Evolutionary conservation across 1,284 basidiomycete species (phyloP), one percentile per base, ranked within the genome.

Genomic region (Ganoderma leucocontextum): DNA sequence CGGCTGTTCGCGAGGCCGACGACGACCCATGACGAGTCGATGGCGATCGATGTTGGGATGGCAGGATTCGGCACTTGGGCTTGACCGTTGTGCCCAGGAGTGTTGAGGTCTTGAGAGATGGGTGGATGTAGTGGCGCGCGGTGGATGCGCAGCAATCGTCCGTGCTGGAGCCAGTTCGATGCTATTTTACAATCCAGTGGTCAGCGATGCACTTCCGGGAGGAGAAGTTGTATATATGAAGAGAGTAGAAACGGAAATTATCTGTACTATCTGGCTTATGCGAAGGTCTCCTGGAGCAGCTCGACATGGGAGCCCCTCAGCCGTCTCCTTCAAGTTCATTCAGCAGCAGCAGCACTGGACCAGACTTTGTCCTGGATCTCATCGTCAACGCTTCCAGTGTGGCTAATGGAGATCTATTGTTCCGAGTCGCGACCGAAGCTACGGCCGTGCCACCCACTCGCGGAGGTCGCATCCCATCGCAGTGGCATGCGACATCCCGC

Each of bases 1-100:
- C 91, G 91, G 73, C 89, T 88, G 78, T 94, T 97, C 15, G 95
- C 94, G 78, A 98, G 92, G 1, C 95, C 97, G 33, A 97, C 92
- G 52, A 97, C 91, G 75, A 99, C 90, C 87, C 92, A 95, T 64
- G 94, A 89, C 33, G 86, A 82, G 80, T 98, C 94, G 69, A 98
- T 86, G 0, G 95, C 94, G 29, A 98, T 85, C 3, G 93, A 95
- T 0, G 97, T 95, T 88, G 47, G 89, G 79, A 70, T 82, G 77
- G 72, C 75, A 2, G 73, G 69, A 38, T 70, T 68, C 58, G 65
- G 58, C 41, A 65, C 60, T 29, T 49, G 67, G 17, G 25, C 63
- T 33, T 65, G 65, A 29, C 69, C 64, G 36, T 69, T 68, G 47
- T 49, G 47, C 33, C 44, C 70, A 36, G 69, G 60, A 44, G 70